Evolutionary conservation across 2,329 filamentous ascomycete genomes (phyloP).

Genomic region (Allantophomopsis lycopodina): DNA sequence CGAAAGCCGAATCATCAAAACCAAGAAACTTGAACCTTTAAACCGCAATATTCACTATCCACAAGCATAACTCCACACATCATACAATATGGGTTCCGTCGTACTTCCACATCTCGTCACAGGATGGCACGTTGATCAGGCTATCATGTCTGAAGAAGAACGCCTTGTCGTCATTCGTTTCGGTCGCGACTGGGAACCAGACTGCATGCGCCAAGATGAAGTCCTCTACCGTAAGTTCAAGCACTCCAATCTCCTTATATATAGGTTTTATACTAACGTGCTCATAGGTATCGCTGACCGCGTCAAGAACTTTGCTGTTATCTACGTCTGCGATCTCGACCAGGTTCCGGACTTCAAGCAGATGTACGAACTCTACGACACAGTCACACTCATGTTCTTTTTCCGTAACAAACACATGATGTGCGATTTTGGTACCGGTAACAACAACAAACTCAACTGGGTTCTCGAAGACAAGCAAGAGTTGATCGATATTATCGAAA

Average conservation of each 20-base stretch:
- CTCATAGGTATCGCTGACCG: conserved; percentile 60
- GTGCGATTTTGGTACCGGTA: conserved; percentile 94
- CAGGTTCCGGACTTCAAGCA: conserved; percentile 86
- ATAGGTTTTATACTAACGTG: not conserved
- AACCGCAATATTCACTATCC: too few species aligned
- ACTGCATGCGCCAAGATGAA: conserved; percentile 77
- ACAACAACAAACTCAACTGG: conserved; percentile 98
- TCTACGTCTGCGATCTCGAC: conserved; percentile 91
- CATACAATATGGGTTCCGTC: conserved; percentile 50
- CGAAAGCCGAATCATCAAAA: too few species aligned
- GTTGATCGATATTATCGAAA: conserved; percentile 96
- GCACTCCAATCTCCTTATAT: not conserved
- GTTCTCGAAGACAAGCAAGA: conserved; percentile 96
- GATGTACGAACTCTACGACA: conserved; percentile 90
- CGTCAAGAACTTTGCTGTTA: conserved; percentile 84
- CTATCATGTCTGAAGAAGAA: conserved; percentile 80
- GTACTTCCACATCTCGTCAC: conserved; percentile 82
- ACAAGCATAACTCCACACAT: not conserved
- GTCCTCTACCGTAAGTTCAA: conserved; percentile 59
- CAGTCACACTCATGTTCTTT: conserved; percentile 94
- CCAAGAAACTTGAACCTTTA: too few species aligned
- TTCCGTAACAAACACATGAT: conserved; percentile 99
- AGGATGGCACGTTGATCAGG: conserved; percentile 97
- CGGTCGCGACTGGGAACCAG: conserved; percentile 71
- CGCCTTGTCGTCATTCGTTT: conserved; percentile 89